Base-by-base conservation (phyloP, 2,329 filamentous ascomycete genomes). In the Trichoderma aggressivum region DNA sequence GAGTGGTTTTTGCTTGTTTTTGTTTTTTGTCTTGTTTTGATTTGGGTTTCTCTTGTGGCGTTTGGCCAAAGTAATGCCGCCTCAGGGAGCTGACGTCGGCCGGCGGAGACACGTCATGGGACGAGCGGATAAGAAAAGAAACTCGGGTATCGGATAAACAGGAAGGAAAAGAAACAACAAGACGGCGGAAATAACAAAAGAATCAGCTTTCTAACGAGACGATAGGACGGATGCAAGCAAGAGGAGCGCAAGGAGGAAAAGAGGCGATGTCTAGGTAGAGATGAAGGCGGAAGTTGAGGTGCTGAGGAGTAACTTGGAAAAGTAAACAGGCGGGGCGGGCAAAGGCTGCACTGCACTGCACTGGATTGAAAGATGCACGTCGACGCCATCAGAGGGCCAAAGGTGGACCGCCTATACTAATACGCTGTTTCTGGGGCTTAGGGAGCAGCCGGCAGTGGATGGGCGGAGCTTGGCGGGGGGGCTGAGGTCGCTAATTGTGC, bases 81-180 rank as follows among this genome's bases (percentile, higher is more conserved):
- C 71, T 72, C 60, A 72, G 69, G 43, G 56, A 59, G 71, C 67
- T 72, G 71, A 70, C 71, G 63, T 64, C 55, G 67, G 55, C 67
- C 53, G 56, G 55, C 66, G 53, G 60, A 60, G 63, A 70, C 71
- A 71, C 62, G 69, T 71, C 71, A 72, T 72, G 71, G 68, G 65
- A 66, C 50, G 61, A 58, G 30, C 47, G 56, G 47, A 58, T 34
- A 24, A 58, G 4, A 62, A 21, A 32, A 18, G 26, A 36, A 63
- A 56, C 11, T 39, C 18, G 36, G 47, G 16, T 69, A 60, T 69
- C 56, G 24, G 36, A 69, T 61, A n/a, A 26, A 32, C 21, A 28
- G 55, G 61, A 53, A 26, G n/a, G 34, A 60, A 34, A 36, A 24
- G 55, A 36, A 36, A 61, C 34, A 56, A 61, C 30, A 30, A 16